A percentile compares a stretch with the other conserved stretches of the same genome.
Conservation (phyloP, 2,329 filamentous ascomycete genomes). For the Hypoxylon sp. region DNA sequence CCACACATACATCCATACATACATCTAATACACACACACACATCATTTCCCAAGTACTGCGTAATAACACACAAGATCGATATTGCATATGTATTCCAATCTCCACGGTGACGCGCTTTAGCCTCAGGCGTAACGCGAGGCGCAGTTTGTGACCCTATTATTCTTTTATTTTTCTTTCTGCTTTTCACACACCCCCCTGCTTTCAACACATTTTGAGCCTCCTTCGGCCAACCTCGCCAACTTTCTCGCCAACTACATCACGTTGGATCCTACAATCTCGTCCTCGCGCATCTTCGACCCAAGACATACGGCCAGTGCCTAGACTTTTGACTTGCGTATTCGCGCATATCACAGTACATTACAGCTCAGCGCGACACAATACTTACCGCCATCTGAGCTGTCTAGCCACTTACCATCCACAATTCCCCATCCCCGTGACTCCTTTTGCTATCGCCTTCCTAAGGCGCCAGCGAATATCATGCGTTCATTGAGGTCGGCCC, state of each 20-base stretch:
- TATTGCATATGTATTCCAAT: conserved; percentile 22
- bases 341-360: conserved; percentile 40
- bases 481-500: conserved; percentile 11
- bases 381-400: conserved; percentile 45
- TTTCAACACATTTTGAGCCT: conserved; percentile 38
- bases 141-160: conserved; percentile 40
- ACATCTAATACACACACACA: background rate
- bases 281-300: conserved; percentile 29
- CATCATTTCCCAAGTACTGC: background rate
- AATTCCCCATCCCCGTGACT: conserved; percentile 35
- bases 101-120: conserved; percentile 46
- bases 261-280: conserved; percentile 22
- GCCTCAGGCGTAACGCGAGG: conserved; percentile 45
- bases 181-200: conserved; percentile 12
- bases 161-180: conserved; percentile 2
- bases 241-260: conserved; percentile 24
- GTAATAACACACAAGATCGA: conserved; percentile 31
- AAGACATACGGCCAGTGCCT: conserved; percentile 31
- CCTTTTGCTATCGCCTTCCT: conserved; percentile 22
- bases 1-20: background rate
- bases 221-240: conserved; percentile 27
- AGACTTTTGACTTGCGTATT: conserved; percentile 31
- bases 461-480: conserved; percentile 29
- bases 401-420: conserved; percentile 37
- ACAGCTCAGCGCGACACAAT: conserved; percentile 43